A percentile compares a stretch with the other conserved stretches of the same genome.
phyloP scores from a whole-genome alignment of 192 early-diverging fungal genomes.

The Coemansia umbellata region DNA sequence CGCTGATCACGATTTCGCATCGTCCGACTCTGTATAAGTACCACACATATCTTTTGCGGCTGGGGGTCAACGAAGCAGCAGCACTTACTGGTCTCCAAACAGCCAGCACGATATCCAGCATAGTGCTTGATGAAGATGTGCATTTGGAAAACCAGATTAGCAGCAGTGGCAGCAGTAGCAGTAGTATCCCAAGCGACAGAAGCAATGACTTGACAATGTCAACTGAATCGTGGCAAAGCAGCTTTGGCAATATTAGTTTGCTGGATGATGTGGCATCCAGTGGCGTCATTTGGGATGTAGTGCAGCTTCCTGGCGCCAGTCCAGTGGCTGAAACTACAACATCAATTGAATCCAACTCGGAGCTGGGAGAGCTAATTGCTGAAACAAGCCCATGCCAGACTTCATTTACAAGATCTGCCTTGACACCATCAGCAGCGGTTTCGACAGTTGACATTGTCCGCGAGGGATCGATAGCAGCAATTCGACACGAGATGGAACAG shows the following conservation, averaged over 20 bases:
- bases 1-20: conserved; percentile 92
- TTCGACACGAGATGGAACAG: conserved; percentile 31
- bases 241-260: conserved; percentile 20
- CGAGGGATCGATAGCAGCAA: conserved; percentile 29
- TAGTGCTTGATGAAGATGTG: not conserved
- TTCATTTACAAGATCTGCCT: not conserved
- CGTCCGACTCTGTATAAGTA: conserved; percentile 94
- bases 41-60: conserved; percentile 88
- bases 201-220: conserved; percentile 6
- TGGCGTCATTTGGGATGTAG: conserved; percentile 49
- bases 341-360: not conserved
- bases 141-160: not conserved
- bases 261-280: conserved; percentile 16
- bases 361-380: not conserved
- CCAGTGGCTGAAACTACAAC: not conserved
- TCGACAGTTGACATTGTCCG: conserved; percentile 28
- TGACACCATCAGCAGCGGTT: conserved; percentile 3
- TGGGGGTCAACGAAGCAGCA: conserved; percentile 50
- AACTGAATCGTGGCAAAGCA: conserved; percentile 45
- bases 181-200: not conserved
- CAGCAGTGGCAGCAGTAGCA: not conserved
- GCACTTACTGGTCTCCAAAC: not conserved
- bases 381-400: not conserved
- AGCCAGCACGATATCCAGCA: not conserved
- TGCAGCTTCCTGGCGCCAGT: conserved; percentile 17